These are phyloP conservation scores for Lathyrus tuberosus DNA, from an alignment of 306 rosid species.

Conservation along the genomic window DNA sequence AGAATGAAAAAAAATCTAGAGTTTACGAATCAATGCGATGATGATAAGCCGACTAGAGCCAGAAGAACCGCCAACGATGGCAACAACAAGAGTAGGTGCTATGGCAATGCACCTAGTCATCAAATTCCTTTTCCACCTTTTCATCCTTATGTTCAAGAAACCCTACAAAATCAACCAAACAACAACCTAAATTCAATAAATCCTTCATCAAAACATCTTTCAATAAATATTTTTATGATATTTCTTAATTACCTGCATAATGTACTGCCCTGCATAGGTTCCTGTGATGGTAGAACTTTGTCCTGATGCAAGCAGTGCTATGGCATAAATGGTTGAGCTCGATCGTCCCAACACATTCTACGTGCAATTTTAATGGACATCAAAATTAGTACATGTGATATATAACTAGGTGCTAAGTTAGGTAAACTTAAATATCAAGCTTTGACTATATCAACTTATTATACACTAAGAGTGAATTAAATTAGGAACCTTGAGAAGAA, in stretches of 20 bases:
- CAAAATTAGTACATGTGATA: neutral
- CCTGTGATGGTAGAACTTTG: slow-evolving; percentile 95
- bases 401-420: slow-evolving; percentile 5
- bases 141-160: slow-evolving; percentile 88
- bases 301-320: slow-evolving; percentile 89
- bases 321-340: slow-evolving; percentile 76
- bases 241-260: slow-evolving; percentile 74
- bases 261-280: slow-evolving; percentile 84
- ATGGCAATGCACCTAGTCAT: slow-evolving; percentile 83
- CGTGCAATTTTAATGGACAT: neutral
- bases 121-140: slow-evolving; percentile 70
- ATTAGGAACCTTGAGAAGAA: slow-evolving; percentile 75
- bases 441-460: neutral
- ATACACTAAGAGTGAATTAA: neutral
- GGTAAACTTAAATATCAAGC: neutral
- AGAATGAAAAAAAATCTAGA: neutral
- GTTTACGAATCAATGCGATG: slow-evolving; percentile 69
- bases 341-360: slow-evolving; percentile 87
- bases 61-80: slow-evolving; percentile 59
- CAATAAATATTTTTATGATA: neutral
- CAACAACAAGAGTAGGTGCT: slow-evolving; percentile 75
- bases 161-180: slow-evolving; percentile 56
- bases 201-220: slow-evolving; percentile 2
- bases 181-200: slow-evolving; percentile 17
- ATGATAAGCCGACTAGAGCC: slow-evolving; percentile 54